Conservation (phyloP, 129 eudicot species). For the Scalesia atractyloides region DNA sequence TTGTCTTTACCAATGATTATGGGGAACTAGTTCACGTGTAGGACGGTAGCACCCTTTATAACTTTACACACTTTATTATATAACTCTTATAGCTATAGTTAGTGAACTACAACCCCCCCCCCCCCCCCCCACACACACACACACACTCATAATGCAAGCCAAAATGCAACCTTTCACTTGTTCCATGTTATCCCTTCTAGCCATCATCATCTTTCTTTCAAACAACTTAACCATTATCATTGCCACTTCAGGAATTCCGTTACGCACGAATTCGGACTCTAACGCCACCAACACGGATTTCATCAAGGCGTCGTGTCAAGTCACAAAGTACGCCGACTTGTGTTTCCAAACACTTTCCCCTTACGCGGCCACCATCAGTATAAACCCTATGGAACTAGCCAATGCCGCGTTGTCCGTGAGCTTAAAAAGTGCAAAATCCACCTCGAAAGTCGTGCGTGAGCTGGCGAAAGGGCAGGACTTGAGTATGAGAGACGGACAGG, state of each 20-base stretch:
- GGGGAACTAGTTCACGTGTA: constrained; percentile 40
- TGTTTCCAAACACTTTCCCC: constrained; percentile 43
- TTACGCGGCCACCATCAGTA: constrained; percentile 23
- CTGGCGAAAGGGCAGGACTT: constrained; percentile 30
- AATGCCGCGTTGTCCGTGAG: constrained; percentile 33
- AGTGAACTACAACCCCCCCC: neutral
- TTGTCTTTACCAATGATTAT: constrained; percentile 44
- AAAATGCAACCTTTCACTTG: constrained; percentile 43
- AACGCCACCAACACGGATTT: constrained; percentile 16
- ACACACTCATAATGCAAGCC: neutral
- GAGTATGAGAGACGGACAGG: constrained; percentile 37
- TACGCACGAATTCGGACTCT: neutral
- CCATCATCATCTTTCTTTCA: constrained; percentile 8
- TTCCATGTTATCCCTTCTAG: constrained; percentile 22
- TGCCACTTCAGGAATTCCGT: constrained; percentile 16
- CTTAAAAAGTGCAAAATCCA: constrained; percentile 28
- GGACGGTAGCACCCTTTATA: constrained; percentile 27
- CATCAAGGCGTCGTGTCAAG: constrained; percentile 39
- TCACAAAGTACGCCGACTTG: constrained; percentile 34
- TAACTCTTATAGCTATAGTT: constrained; percentile 8
- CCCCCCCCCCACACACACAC: too few species aligned
- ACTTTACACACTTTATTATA: neutral
- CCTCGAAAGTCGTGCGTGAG: constrained; percentile 22
- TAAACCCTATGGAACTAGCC: constrained; percentile 31
- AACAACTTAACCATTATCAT: constrained; percentile 13